These are phyloP conservation scores for Fusarium sarcochroum DNA, from an alignment of 2,329 filamentous ascomycete genomes.

Conservation along the genomic window DNA sequence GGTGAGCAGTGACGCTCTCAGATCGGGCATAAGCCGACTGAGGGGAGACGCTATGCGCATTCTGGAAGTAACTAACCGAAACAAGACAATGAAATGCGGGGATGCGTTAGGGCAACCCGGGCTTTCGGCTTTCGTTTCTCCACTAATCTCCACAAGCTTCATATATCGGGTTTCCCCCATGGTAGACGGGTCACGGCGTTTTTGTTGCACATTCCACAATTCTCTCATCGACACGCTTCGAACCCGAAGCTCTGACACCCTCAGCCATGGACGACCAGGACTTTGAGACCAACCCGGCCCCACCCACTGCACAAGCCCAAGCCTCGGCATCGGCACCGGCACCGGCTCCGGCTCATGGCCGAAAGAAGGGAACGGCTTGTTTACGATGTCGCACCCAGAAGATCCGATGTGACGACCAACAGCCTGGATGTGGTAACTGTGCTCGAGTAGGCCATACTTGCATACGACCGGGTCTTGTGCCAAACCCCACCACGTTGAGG, in stretches of 20 bases:
- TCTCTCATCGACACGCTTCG: no score
- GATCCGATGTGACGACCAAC: slow-evolving; percentile 51
- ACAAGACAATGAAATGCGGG: not conserved
- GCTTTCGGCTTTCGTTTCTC: no score
- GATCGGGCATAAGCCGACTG: slow-evolving; percentile 3
- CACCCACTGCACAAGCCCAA: no score
- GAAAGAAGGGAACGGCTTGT: slow-evolving; percentile 52
- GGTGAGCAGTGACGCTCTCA: not conserved
- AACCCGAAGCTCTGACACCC: no score
- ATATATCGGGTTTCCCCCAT: slow-evolving; percentile 8
- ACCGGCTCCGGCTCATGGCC: slow-evolving; percentile 10
- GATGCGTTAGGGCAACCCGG: no score
- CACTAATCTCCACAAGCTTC: not conserved
- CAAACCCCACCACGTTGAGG: slow-evolving; percentile 8
- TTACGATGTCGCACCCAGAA: slow-evolving; percentile 52
- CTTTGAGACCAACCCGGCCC: no score
- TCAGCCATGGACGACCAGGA: not conserved
- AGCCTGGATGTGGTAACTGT: slow-evolving; percentile 50
- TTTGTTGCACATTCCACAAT: no score
- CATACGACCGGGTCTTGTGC: slow-evolving; percentile 40
- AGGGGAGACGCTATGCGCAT: no score
- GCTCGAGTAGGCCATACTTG: slow-evolving; percentile 49
- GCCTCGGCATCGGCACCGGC: not conserved
- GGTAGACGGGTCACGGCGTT: no score
- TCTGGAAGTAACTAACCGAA: no score